Conservation (phyloP, 1,139 yeast genomes). For the Saccharomycopsis hybrid region DNA sequence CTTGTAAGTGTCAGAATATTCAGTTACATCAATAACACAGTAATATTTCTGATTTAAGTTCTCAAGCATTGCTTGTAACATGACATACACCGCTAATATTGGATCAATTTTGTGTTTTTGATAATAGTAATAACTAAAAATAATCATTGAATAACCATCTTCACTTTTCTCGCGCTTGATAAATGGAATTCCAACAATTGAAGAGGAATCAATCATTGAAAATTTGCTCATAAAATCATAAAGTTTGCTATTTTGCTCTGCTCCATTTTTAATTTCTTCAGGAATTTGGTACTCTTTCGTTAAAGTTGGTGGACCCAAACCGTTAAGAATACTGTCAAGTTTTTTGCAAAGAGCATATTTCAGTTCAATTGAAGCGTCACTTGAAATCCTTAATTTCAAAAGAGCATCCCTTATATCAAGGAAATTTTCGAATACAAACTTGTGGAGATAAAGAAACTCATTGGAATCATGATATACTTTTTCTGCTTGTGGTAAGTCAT, state of each 20-base stretch:
- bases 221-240: conserved; percentile 73
- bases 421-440: conserved; percentile 32
- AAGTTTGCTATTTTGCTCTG: conserved; percentile 39
- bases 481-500: too few relatives aligned
- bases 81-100: conserved; percentile 51
- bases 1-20: conserved; percentile 35
- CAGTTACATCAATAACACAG: conserved; percentile 64
- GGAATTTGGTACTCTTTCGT: conserved; percentile 49
- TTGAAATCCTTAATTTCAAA: not conserved
- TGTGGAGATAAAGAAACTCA: conserved; percentile 36
- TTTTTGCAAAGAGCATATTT: conserved; percentile 10
- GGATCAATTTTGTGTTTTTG: conserved; percentile 41
- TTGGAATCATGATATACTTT: not conserved
- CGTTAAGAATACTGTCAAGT: conserved; percentile 30
- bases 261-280: conserved; percentile 39
- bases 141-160: conserved; percentile 61
- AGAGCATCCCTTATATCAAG: conserved; percentile 7
- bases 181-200: conserved; percentile 38
- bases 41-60: conserved; percentile 68
- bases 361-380: conserved; percentile 24
- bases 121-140: conserved; percentile 46
- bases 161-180: conserved; percentile 58
- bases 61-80: conserved; percentile 63
- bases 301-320: conserved; percentile 39
- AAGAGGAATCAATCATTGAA: conserved; percentile 48